Evolutionary conservation across 257 asterid genomes (phyloP), one percentile per base, ranked within the genome.

Genomic region (Plantago ovata): DNA sequence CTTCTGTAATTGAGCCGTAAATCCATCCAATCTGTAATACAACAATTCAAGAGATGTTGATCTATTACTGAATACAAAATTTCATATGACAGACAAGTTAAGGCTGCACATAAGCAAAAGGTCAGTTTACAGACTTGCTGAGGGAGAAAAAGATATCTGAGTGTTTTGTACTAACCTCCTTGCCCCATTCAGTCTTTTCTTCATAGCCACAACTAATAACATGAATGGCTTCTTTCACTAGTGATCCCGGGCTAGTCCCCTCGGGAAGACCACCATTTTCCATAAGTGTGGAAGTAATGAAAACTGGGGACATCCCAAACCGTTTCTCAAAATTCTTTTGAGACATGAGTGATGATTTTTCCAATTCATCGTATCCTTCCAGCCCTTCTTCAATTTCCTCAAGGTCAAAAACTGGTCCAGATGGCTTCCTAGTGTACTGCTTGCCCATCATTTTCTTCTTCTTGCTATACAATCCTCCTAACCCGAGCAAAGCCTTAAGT

Each of bases 151-250:
- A 23, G 46, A 47, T 20, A 50, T 45, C 46, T 15, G 45, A 24
- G 21, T 16, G 43, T 10, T 44, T 59, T 33, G 19, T 52, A 64
- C 79, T 54, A 15, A 80, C 96, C 83, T 87, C 94, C 65, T 84
- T 87, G 49, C 94, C 96, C 96, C 96, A 87, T 66, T 87, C 96
- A 11, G 94, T 87, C 72, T 87, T 87, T 77, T 87, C 94, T 75
- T 87, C 95, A 44, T 87, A 87, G 18, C 94, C 91, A 69, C 91
- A 79, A 66, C 95, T 82, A 46, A 87, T 87, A 41, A 87, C 94
- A 77, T 84, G 92, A 72, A 87, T 84, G 73, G 96, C 96, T 78
- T 87, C 92, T 75, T 84, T 84, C 64, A 82, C 74, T 32, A 82
- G 81, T 12, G 96, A 74, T 0, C 80, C 63, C 0, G 86, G 66